Conservation (phyloP, 148 eudicot species). For the Diospyros kaki region DNA sequence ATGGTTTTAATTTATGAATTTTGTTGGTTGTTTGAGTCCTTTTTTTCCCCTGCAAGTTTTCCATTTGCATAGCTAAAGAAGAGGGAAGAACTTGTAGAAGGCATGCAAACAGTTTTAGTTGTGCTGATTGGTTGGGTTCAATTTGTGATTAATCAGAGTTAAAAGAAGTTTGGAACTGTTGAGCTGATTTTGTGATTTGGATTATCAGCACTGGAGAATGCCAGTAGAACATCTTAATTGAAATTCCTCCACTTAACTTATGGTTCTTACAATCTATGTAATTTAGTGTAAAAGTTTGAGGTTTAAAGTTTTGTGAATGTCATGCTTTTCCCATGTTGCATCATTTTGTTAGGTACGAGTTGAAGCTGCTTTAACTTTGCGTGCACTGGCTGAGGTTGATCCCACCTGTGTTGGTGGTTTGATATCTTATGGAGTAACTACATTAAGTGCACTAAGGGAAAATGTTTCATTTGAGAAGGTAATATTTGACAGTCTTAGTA, state of each 20-base stretch:
- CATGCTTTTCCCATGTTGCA: conserved; percentile 6
- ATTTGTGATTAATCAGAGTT: no score
- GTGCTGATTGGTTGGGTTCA: no score
- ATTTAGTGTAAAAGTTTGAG: background rate
- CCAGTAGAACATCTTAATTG: background rate
- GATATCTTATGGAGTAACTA: conserved; percentile 87
- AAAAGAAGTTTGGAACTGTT: no score
- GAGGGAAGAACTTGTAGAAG: no score
- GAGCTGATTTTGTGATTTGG: no score
- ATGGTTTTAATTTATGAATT: background rate
- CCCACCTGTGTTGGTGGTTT: conserved; percentile 97
- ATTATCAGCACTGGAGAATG: background rate
- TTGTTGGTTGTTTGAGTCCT: background rate
- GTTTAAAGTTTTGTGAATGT: background rate
- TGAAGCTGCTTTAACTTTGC: conserved; percentile 88
- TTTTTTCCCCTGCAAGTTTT: background rate
- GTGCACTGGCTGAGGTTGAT: conserved; percentile 95
- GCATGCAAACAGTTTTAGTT: no score
- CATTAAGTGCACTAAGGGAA: conserved; percentile 74
- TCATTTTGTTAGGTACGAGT: conserved; percentile 63
- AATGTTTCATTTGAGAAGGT: conserved; percentile 92
- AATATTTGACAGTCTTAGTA: conserved; percentile 14
- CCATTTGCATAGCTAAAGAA: no score
- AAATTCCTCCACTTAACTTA: background rate
- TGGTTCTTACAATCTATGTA: background rate